Conservation (phyloP, 2,329 filamentous ascomycete genomes). For the Chrysoporthe puriensis region DNA sequence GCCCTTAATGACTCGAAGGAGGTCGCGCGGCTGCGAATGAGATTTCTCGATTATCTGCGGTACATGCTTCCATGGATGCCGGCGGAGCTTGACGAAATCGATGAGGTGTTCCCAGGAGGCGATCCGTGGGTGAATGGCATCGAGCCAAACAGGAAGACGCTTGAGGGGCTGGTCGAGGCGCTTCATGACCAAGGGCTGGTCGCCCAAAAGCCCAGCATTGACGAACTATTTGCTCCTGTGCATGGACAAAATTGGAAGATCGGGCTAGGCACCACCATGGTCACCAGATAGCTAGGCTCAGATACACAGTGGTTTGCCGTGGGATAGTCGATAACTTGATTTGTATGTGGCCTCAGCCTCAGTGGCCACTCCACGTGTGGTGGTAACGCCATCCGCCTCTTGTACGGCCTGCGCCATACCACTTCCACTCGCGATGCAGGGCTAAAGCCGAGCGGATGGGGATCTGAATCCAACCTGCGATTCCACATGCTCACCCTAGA, state of each 20-base stretch:
- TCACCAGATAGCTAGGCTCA: neutral
- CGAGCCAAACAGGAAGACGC: conserved; percentile 38
- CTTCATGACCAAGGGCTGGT: conserved; percentile 40
- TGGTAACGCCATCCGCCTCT: too few species aligned
- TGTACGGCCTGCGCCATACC: too few species aligned
- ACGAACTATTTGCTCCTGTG: conserved; percentile 30
- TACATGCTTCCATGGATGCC: conserved; percentile 43
- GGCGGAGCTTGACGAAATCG: conserved; percentile 39
- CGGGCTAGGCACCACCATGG: conserved; percentile 8
- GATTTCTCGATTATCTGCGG: conserved; percentile 34
- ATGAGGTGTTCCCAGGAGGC: conserved; percentile 38
- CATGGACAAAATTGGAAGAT: conserved; percentile 17
- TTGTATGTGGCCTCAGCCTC: too few species aligned
- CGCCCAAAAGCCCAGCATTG: conserved; percentile 33
- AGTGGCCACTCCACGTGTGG: too few species aligned
- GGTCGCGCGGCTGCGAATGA: conserved; percentile 37
- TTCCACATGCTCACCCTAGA: neutral
- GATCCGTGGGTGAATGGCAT: conserved; percentile 41
- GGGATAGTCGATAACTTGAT: too few species aligned
- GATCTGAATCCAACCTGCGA: neutral
- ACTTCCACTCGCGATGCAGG: too few species aligned
- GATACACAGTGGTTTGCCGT: too few species aligned
- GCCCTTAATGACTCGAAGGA: conserved; percentile 40
- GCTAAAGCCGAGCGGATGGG: neutral
- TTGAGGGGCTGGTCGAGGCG: conserved; percentile 37